Conservation (phyloP, 108 stramenopile species). For the Skeletonema tropicum region DNA sequence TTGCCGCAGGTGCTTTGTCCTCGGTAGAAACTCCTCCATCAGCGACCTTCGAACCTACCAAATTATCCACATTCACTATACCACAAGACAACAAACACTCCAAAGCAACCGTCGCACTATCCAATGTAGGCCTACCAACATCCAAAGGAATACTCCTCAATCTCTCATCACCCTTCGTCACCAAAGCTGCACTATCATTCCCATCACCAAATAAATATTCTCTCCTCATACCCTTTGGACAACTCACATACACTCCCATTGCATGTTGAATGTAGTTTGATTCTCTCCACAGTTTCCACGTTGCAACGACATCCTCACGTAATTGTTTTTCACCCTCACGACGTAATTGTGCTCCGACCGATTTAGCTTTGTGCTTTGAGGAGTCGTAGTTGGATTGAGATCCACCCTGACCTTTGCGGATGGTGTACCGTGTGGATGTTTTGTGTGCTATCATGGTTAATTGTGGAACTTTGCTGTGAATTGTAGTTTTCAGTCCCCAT, state of each 20-base stretch:
- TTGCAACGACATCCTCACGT: constrained; percentile 60
- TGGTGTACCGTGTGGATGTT: constrained; percentile 75
- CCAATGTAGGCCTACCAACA: constrained; percentile 75
- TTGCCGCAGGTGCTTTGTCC: not conserved
- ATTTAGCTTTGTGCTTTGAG: constrained; percentile 68
- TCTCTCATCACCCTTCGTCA: constrained; percentile 50
- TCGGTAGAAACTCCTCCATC: not conserved
- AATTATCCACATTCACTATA: constrained; percentile 21
- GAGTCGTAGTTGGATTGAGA: constrained; percentile 78
- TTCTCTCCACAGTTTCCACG: constrained; percentile 63
- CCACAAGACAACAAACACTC: constrained; percentile 40
- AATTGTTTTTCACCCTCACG: constrained; percentile 78
- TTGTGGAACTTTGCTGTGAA: constrained; percentile 6
- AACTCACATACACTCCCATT: constrained; percentile 47
- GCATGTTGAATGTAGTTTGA: constrained; percentile 48
- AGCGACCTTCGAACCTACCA: not conserved
- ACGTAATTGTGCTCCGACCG: constrained; percentile 82
- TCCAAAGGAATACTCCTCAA: constrained; percentile 80
- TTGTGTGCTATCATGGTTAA: constrained; percentile 66
- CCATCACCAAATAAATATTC: constrained; percentile 44
- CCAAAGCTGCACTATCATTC: constrained; percentile 12
- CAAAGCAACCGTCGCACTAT: constrained; percentile 40
- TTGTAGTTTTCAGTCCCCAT: constrained; percentile 25
- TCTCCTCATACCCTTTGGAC: constrained; percentile 47
- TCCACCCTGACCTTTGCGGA: constrained; percentile 88